Evolutionary conservation across 2,329 filamentous ascomycete species (phyloP), one percentile per base, ranked within the genome.

Genomic region (Pyrenophora graminea): DNA sequence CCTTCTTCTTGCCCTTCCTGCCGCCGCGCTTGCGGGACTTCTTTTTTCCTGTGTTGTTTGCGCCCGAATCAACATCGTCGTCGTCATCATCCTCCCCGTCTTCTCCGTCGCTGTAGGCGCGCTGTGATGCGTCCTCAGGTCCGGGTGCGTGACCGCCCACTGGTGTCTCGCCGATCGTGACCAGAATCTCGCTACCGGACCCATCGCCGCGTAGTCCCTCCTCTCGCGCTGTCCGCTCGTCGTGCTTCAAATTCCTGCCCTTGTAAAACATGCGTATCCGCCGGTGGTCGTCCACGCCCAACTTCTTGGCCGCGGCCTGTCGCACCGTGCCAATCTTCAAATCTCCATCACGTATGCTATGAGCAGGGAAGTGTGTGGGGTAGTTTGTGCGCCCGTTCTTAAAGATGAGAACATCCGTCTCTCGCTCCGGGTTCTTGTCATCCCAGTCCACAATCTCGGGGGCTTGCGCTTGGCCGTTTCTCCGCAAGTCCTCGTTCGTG

Each of bases 261-360:
- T 90, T 90, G 77, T 89, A 90, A 51, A 88, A 79, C 66, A 92
- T 79, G 70, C 86, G 88, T 67, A 91, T 77, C 39, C 80, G 76
- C 70, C 66, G 78, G 68, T 64, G 76, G 39, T 85, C 80, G 4
- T 81, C 78, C 27, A 90, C 74, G 45, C 84, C 82, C 74, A 90
- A 81, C 68, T 89, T 80, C 59, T 87, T 78, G 46, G 83, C 85
- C 4, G 85, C 83, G n/a, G 87, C 85, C 46, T 86, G 80, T 50
- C 83, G 81, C 27, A 92, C 79, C 62, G 89, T 86, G 46, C 79
- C 75, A 30, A 91, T 83, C 30, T 78, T 80, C 48, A 92, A 76
- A 66, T 88, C 86, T 39, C 88, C 88, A 67, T 90, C 86, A 51
- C 85, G 86, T 65, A 93, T 91, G 52, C 85, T 83, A 71, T 87